A percentile compares a stretch with the other conserved stretches of the same genome.
Conservation (phyloP, 2,329 filamentous ascomycete genomes). For the Cytospora leucostoma region DNA sequence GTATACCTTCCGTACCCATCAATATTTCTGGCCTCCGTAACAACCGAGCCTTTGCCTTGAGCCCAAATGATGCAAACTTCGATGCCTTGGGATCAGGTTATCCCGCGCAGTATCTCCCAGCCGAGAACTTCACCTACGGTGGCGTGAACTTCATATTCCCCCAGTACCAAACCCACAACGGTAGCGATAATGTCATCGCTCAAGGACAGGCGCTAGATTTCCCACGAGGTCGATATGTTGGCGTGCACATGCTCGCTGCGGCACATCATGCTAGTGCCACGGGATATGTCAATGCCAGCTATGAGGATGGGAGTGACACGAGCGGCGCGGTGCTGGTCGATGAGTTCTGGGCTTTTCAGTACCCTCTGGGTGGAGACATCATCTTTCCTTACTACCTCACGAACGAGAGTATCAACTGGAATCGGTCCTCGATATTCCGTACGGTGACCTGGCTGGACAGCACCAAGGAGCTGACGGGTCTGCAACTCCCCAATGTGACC, state of each 20-base stretch:
- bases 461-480: conserved; percentile 24
- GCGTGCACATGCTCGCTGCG: conserved; percentile 29
- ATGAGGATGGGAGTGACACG: conserved; percentile 24
- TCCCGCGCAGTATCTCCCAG: conserved; percentile 28
- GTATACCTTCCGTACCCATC: conserved; percentile 19
- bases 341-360: conserved; percentile 30
- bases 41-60: conserved; percentile 27
- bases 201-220: conserved; percentile 28
- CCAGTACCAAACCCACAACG: conserved; percentile 22
- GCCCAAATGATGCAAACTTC: conserved; percentile 30
- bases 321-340: conserved; percentile 25
- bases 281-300: conserved; percentile 28
- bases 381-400: conserved; percentile 30
- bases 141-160: conserved; percentile 28
- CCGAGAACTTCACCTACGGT: conserved; percentile 27
- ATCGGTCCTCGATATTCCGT: conserved; percentile 30
- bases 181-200: conserved; percentile 30
- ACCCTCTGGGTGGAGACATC: conserved; percentile 29
- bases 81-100: conserved; percentile 28
- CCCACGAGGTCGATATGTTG: conserved; percentile 24
- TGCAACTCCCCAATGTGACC: conserved; percentile 26
- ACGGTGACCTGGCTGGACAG: conserved; percentile 28
- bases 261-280: conserved; percentile 28
- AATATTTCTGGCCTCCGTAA: conserved; percentile 26
- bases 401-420: conserved; percentile 28